Percentiles rank a stretch among this genome's conserved stretches.
Evolutionary conservation across 306 rosid genomes (phyloP).

Genomic region (Pterocarpus santalinus): DNA sequence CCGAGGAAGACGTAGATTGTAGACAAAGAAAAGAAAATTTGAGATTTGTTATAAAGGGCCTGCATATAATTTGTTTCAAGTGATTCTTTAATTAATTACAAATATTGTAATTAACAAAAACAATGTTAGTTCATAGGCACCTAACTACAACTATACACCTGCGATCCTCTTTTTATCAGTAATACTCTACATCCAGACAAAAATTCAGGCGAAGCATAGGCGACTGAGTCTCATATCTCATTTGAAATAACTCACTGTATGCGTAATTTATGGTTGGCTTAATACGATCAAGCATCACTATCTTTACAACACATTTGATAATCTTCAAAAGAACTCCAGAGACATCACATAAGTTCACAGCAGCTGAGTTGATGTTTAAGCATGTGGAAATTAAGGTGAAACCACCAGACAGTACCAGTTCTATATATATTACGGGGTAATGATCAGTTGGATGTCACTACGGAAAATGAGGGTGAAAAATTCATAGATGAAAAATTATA

Average conservation of each 20-base stretch:
- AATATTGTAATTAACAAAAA: too few relatives aligned
- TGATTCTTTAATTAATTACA: too few relatives aligned
- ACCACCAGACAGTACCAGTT: not conserved
- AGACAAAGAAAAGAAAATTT: too few relatives aligned
- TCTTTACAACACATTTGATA: not conserved
- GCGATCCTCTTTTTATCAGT: too few relatives aligned
- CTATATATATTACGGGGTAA: constrained; percentile 9
- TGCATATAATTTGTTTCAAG: too few relatives aligned
- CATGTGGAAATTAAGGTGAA: not conserved
- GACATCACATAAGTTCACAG: constrained; percentile 8
- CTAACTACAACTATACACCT: too few relatives aligned
- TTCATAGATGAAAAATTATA: constrained; percentile 45
- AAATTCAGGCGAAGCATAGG: not conserved
- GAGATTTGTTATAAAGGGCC: too few relatives aligned
- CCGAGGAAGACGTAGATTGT: too few relatives aligned
- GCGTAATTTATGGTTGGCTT: not conserved
- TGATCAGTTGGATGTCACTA: constrained; percentile 22
- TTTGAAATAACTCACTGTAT: not conserved
- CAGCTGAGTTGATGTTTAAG: not conserved
- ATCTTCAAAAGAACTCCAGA: not conserved
- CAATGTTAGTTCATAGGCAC: too few relatives aligned
- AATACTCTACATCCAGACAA: not conserved
- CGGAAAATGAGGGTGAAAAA: constrained; percentile 55
- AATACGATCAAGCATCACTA: not conserved
- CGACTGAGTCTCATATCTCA: not conserved